Percentiles rank a stretch among this genome's conserved stretches.
phyloP scores from a whole-genome alignment of 176 grass and related monocot species.

The Paspalum notatum region DNA sequence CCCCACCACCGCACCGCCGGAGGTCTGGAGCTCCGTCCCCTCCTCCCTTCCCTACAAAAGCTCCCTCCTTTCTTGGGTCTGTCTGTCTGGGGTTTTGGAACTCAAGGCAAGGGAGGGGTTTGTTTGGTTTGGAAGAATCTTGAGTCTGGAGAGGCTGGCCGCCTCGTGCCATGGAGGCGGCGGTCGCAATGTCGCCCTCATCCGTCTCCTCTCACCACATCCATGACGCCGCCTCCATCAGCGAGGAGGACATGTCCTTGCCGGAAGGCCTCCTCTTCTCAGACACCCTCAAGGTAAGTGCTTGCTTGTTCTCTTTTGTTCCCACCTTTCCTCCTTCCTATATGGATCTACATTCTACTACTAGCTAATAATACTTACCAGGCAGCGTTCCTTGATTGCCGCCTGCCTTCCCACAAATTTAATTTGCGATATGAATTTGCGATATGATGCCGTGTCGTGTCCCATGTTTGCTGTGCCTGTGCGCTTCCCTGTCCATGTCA shows the following conservation, averaged over 20 bases:
- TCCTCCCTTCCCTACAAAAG: conserved; percentile 20
- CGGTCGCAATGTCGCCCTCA: conserved; percentile 46
- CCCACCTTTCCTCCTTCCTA: too few relatives aligned
- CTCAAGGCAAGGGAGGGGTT: not conserved
- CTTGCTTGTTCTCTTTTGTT: too few relatives aligned
- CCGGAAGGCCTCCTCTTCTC: conserved; percentile 80
- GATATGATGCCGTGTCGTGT: not conserved
- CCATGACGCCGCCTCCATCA: conserved; percentile 52
- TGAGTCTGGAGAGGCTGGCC: too few relatives aligned
- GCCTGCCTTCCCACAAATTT: not conserved
- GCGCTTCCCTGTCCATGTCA: conserved; percentile 43
- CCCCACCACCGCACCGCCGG: not conserved
- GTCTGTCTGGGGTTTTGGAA: not conserved
- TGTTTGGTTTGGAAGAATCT: too few relatives aligned
- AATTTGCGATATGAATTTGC: too few relatives aligned
- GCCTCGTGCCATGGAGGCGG: conserved; percentile 50
- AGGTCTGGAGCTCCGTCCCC: not conserved
- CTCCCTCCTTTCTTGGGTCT: conserved; percentile 17
- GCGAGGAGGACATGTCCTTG: conserved; percentile 59
- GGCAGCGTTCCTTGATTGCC: conserved; percentile 17
- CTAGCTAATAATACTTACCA: not conserved
- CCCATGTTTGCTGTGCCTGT: not conserved
- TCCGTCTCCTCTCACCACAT: conserved; percentile 43
- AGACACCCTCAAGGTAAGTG: conserved; percentile 88
- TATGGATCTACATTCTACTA: too few relatives aligned